Evolutionary conservation across 306 rosid genomes (phyloP), one percentile per base, ranked within the genome.

Genomic region (Dicorynia guianensis): DNA sequence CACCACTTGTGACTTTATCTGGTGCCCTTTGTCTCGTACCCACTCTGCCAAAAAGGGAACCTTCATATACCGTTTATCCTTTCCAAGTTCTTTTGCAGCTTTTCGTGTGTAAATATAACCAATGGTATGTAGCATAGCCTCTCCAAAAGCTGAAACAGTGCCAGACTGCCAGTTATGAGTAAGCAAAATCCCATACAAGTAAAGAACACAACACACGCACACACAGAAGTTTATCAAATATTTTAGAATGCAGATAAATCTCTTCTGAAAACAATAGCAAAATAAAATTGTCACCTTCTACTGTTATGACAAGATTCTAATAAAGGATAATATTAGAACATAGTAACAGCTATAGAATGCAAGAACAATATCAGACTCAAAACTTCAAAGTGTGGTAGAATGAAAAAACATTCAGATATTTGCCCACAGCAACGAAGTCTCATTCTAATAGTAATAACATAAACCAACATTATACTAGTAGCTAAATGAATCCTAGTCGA

Each of bases 21-120:
- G 82, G 80, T 96, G 99, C 71, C 99, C 98, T 85, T 90, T 92
- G 79, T 89, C 97, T 44, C 98, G 83, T 9, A 90, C 99, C 98
- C 99, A 96, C 76, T 96, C 99, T 7, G 99, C 99, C 70, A 96
- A 74, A 83, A 89, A 96, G 10, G 98, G 96, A 8, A 96, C 99
- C 40, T 88, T 96, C 99, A 96, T 89, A 61, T 39, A 81, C 54
- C 93, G 81, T 11, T 64, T 87, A 76, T 89, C 98, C 85, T 74
- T 96, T 83, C 98, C 98, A 8, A 92, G 85, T 83, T 96, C 99
- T 72, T 13, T 92, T 48, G 98, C 75, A 64, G 98, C 92, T 81
- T 78, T 83, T 85, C 98, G 83, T 8, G 93, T 89, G 89, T 96
- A 96, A 69, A 92, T 90, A 71, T 96, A 96, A 73, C 99, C 99